Evolutionary conservation across 2,329 filamentous ascomycete genomes (phyloP).

Genomic region (Arachnomyces sp.): DNA sequence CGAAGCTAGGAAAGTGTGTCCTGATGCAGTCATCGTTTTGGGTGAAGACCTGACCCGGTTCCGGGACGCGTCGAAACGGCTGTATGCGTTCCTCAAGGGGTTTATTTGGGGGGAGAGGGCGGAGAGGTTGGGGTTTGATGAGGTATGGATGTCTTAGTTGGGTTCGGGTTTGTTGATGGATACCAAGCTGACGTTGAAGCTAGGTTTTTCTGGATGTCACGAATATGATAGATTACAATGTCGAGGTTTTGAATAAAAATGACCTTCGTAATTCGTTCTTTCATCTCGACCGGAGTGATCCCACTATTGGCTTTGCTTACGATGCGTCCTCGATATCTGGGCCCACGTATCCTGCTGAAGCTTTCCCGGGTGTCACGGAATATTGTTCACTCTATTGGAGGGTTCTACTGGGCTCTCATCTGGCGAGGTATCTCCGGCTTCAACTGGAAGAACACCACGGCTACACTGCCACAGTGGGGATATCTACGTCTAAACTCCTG

Average conservation of each 20-base stretch:
- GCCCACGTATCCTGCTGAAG: slow-evolving; percentile 44
- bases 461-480: slow-evolving; percentile 79
- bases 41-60: slow-evolving; percentile 83
- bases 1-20: slow-evolving; percentile 71
- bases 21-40: slow-evolving; percentile 74
- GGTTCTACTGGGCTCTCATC: slow-evolving; percentile 68
- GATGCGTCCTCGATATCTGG: slow-evolving; percentile 63
- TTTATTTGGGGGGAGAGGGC: slow-evolving; percentile 71
- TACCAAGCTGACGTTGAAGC: slow-evolving; percentile 4
- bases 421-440: slow-evolving; percentile 65
- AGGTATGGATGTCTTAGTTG: slow-evolving; percentile 46
- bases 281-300: slow-evolving; percentile 62
- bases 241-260: slow-evolving; percentile 58
- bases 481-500: slow-evolving; percentile 79
- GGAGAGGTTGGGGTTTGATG: slow-evolving; percentile 83
- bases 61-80: slow-evolving; percentile 71
- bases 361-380: slow-evolving; percentile 13
- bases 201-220: slow-evolving; percentile 70
- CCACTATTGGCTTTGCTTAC: slow-evolving; percentile 70
- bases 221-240: slow-evolving; percentile 76
- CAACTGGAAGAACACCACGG: slow-evolving; percentile 67
- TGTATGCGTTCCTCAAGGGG: slow-evolving; percentile 63
- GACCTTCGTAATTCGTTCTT: slow-evolving; percentile 67
- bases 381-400: slow-evolving; percentile 42
- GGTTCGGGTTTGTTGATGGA: slow-evolving; percentile 5